Evolutionary conservation across 495 filamentous ascomycete genomes (phyloP), one percentile per base, ranked within the genome.

Genomic region (Neurospora tetrasperma): DNA sequence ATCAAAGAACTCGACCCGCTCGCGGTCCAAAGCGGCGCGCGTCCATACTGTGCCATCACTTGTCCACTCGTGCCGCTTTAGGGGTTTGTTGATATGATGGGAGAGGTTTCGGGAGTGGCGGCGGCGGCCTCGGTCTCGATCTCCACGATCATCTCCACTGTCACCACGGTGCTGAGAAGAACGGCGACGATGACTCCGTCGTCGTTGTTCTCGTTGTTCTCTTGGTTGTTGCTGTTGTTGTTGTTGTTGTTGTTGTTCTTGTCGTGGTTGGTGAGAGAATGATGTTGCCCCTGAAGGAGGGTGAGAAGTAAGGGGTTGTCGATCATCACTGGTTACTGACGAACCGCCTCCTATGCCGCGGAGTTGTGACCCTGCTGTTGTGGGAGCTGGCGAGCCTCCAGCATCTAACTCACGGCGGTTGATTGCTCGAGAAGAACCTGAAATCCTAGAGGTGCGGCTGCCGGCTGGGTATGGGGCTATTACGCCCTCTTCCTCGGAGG

Each of bases 1-100:
- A 71, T 94, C 91, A 75, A 93, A 96, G 82, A 94, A 96, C 72
- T 92, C 92, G 35, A 80, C 79, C 43, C 87, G 81, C 74, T 89
- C 85, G 27, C 79, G 80, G 35, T 83, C 80, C 14, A 89, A 69
- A 6, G 83, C 75, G 16, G 76, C 69, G 0, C 80, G 81, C 0
- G 86, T 86, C 86, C 86, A 89, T 1, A 73, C 69, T 9, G 82
- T 78, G 74, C 82, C 80, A 14, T 79, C 78, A 71, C 85, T 82
- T 12, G 77, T 79, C 87, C 87, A 89, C 73, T 83, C 78, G 73
- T 84, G 83, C 0, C 82, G 82, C 3, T 83, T 82, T 38, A 86
- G 74, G 14, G 85, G 84, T 71, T 83, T 85, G 74, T 86, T 84
- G 76, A 86, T 85, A 70, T 86, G 85, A 68, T 85, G 82, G 42